Evolutionary conservation across 352 stramenopile genomes (phyloP).

Genomic region (Thalassiosira delicatula): DNA sequence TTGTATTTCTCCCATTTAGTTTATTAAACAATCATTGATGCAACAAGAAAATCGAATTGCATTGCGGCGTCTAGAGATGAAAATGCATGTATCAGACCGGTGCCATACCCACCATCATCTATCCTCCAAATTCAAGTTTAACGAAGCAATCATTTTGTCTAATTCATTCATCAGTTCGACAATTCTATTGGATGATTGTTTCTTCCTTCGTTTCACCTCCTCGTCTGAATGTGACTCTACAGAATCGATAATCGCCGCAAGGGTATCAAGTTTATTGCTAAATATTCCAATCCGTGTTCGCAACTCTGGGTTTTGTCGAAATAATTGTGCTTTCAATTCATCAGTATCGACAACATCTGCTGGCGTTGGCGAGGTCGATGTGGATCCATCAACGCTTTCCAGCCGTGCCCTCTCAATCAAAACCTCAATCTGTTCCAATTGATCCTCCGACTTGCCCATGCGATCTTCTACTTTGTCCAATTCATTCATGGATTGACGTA

Average conservation of each 20-base stretch:
- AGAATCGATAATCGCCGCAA: constrained; percentile 54
- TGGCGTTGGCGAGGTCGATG: neutral
- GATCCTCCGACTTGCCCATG: constrained; percentile 34
- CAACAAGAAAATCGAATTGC: no score
- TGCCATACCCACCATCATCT: no score
- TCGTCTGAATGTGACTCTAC: constrained; percentile 56
- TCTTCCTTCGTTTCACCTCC: constrained; percentile 60
- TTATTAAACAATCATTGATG: no score
- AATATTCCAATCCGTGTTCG: constrained; percentile 58
- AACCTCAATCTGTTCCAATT: constrained; percentile 62
- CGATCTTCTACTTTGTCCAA: constrained; percentile 45
- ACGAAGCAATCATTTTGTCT: constrained; percentile 45
- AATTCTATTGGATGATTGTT: constrained; percentile 55
- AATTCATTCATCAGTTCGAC: constrained; percentile 61
- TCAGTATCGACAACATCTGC: neutral
- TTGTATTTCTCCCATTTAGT: no score
- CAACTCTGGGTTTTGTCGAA: constrained; percentile 55
- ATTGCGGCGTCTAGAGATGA: no score
- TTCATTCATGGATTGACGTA: constrained; percentile 57
- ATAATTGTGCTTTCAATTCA: constrained; percentile 45
- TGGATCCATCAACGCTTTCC: constrained; percentile 55
- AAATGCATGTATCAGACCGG: no score
- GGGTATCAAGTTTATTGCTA: constrained; percentile 50
- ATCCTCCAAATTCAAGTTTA: no score
- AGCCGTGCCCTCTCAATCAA: constrained; percentile 46